A percentile compares a stretch with the other conserved stretches of the same genome.
Evolutionary conservation across 1,139 yeast genomes (phyloP).

Genomic region (Williopsis jadinii): DNA sequence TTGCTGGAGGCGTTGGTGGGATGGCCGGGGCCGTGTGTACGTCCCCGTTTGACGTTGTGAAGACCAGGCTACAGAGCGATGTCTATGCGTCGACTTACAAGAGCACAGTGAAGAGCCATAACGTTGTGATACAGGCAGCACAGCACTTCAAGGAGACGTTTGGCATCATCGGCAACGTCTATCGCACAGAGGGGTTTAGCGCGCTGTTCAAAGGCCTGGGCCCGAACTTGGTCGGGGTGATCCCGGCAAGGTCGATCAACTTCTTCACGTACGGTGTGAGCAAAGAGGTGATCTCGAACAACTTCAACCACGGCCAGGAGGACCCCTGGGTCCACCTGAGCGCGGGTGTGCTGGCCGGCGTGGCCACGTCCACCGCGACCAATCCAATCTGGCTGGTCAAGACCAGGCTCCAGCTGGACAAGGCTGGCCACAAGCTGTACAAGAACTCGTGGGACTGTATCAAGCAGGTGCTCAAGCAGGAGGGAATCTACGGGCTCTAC

Average conservation of each 20-base stretch:
- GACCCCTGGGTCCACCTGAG: constrained; percentile 80
- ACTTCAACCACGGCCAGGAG: constrained; percentile 68
- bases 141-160: constrained; percentile 83
- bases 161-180: constrained; percentile 60
- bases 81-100: constrained; percentile 38
- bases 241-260: constrained; percentile 95
- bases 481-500: constrained; percentile 77
- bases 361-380: constrained; percentile 95
- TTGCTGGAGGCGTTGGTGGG: constrained; percentile 99
- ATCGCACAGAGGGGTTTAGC: constrained; percentile 69
- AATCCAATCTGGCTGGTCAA: constrained; percentile 99
- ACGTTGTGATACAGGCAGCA: constrained; percentile 35
- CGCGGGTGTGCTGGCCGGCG: constrained; percentile 91
- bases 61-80: constrained; percentile 90
- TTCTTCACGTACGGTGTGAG: constrained; percentile 94
- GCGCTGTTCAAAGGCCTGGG: constrained; percentile 94
- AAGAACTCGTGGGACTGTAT: constrained; percentile 85
- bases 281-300: constrained; percentile 60
- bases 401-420: constrained; percentile 89
- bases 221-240: constrained; percentile 96
- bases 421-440: constrained; percentile 48
- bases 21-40: constrained; percentile 96
- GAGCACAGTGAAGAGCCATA: constrained; percentile 22
- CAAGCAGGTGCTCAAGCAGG: constrained; percentile 58
- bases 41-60: constrained; percentile 93